phyloP scores from a whole-genome alignment of 495 filamentous ascomycete species.

The Pyrenula massariospora region DNA sequence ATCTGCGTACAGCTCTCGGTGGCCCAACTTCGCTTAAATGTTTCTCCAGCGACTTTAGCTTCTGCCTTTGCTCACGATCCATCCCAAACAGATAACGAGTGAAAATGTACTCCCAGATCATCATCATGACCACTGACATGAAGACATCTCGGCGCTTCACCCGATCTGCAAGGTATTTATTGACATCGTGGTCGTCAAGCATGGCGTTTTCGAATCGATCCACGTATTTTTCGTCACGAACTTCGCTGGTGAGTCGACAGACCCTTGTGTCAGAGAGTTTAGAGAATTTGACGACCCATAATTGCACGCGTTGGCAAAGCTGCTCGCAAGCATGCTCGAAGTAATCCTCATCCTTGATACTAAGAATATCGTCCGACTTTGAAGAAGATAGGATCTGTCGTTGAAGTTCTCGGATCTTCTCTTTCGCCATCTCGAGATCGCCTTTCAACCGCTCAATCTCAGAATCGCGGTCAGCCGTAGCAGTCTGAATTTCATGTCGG shows the following conservation, averaged over 20 bases:
- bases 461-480: constrained; percentile 59
- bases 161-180: constrained; percentile 73
- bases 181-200: constrained; percentile 84
- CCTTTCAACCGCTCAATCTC: constrained; percentile 66
- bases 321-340: constrained; percentile 90
- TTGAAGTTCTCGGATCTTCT: constrained; percentile 72
- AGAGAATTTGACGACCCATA: constrained; percentile 93
- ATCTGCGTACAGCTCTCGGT: constrained; percentile 73
- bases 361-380: constrained; percentile 59
- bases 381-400: constrained; percentile 64
- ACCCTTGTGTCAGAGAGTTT: constrained; percentile 84
- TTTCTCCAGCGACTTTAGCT: constrained; percentile 88
- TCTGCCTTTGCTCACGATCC: constrained; percentile 93
- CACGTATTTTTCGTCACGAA: constrained; percentile 75
- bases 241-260: constrained; percentile 67
- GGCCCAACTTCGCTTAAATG: constrained; percentile 78
- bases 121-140: constrained; percentile 94
- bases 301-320: constrained; percentile 84
- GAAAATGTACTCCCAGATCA: constrained; percentile 97
- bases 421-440: constrained; percentile 65
- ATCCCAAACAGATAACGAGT: constrained; percentile 96
- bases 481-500: constrained; percentile 44
- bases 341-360: constrained; percentile 78
- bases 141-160: constrained; percentile 82
- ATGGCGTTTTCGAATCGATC: constrained; percentile 88